phyloP scores from a whole-genome alignment of 192 early-diverging fungal species.

The Backusella morwellensis region DNA sequence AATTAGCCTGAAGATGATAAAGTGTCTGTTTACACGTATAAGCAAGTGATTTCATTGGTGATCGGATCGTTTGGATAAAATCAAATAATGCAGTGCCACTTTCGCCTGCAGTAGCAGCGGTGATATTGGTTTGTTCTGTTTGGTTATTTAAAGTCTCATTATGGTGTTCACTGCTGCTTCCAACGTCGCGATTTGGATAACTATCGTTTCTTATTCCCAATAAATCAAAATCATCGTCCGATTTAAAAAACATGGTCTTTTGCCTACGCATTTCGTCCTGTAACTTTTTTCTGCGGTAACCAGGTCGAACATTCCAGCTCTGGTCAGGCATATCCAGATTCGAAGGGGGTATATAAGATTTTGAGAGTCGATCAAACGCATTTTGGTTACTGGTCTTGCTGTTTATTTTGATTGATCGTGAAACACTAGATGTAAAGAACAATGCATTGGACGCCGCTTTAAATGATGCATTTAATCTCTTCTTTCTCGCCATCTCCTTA shows the following conservation, averaged over 20 bases:
- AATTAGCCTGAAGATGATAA: slow-evolving; percentile 46
- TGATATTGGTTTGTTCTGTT: neutral
- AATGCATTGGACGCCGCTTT: neutral
- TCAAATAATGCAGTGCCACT: slow-evolving; percentile 40
- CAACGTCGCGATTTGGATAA: neutral
- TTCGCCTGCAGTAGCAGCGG: neutral
- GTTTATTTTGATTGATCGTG: neutral
- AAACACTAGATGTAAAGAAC: neutral
- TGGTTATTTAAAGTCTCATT: neutral
- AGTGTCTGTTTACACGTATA: slow-evolving; percentile 56
- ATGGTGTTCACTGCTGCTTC: neutral
- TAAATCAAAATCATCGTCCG: neutral
- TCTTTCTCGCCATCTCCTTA: neutral
- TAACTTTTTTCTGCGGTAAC: slow-evolving; percentile 25
- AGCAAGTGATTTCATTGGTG: slow-evolving; percentile 53
- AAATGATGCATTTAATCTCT: slow-evolving; percentile 1
- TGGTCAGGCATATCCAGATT: slow-evolving; percentile 2
- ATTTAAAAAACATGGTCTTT: neutral
- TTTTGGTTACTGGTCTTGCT: neutral
- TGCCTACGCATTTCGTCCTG: slow-evolving; percentile 32
- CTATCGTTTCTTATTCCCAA: neutral
- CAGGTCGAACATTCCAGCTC: slow-evolving; percentile 31
- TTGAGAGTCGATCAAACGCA: neutral
- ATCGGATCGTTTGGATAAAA: slow-evolving; percentile 47
- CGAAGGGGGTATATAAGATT: neutral